Conservation (phyloP, 495 filamentous ascomycete species). For the Trichoderma asperelloides region DNA sequence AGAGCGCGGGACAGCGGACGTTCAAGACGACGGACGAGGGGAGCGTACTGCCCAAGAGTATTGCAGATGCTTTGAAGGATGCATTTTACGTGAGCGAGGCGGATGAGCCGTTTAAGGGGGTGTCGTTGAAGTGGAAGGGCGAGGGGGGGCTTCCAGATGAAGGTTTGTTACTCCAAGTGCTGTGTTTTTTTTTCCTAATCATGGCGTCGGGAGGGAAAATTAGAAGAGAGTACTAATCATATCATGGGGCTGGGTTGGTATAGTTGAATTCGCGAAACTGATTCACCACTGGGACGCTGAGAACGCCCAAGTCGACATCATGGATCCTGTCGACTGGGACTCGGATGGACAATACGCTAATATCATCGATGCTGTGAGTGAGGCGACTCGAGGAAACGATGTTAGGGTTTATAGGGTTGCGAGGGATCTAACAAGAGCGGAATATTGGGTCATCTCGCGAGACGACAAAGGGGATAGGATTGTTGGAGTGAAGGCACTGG, state of each 20-base stretch:
- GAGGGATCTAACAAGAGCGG: constrained; percentile 49
- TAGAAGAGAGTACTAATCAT: neutral
- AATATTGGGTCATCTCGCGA: constrained; percentile 68
- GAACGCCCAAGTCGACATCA: constrained; percentile 41
- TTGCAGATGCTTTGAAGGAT: constrained; percentile 45
- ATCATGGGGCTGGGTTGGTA: constrained; percentile 13
- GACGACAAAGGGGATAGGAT: constrained; percentile 42
- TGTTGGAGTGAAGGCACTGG: constrained; percentile 66
- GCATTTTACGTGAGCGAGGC: constrained; percentile 68
- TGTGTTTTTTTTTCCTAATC: neutral
- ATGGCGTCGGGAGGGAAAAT: constrained; percentile 2
- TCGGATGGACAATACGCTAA: constrained; percentile 47
- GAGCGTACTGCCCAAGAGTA: constrained; percentile 43
- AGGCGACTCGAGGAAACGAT: constrained; percentile 50
- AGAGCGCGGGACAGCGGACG: constrained; percentile 15
- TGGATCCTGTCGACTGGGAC: constrained; percentile 54
- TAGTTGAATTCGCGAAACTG: constrained; percentile 50
- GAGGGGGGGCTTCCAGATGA: constrained; percentile 50
- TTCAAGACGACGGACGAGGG: constrained; percentile 46
- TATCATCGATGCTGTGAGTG: constrained; percentile 47
- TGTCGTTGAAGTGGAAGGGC: constrained; percentile 55
- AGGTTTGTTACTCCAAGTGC: constrained; percentile 49
- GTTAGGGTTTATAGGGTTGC: constrained; percentile 64
- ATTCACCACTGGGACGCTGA: constrained; percentile 42
- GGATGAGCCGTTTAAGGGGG: constrained; percentile 75